phyloP scores from a whole-genome alignment of 768 basidiomycete species.

The Tylopilus balloui region DNA sequence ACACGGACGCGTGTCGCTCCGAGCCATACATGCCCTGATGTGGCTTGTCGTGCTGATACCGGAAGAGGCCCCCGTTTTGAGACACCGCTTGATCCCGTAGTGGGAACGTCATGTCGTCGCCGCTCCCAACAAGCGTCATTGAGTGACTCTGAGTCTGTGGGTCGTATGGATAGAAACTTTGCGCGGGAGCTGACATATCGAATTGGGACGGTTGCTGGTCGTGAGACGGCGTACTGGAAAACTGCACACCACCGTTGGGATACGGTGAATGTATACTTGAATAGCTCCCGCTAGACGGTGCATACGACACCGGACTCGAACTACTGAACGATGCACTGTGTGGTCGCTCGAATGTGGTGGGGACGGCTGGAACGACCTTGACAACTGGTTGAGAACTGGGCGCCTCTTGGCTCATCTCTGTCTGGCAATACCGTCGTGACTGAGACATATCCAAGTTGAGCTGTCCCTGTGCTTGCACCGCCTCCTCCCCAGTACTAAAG shows the following conservation, averaged over 20 bases:
- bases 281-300: slow-evolving; percentile 23
- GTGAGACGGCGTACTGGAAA: slow-evolving; percentile 16
- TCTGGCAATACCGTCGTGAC: slow-evolving; percentile 11
- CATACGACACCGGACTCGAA: slow-evolving; percentile 26
- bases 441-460: slow-evolving; percentile 15
- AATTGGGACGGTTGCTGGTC: slow-evolving; percentile 21
- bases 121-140: slow-evolving; percentile 16
- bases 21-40: slow-evolving; percentile 21
- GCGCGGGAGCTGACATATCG: slow-evolving; percentile 17
- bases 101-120: slow-evolving; percentile 16
- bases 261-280: slow-evolving; percentile 26
- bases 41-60: slow-evolving; percentile 23
- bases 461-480: slow-evolving; percentile 8
- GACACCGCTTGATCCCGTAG: slow-evolving; percentile 16
- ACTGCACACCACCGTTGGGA: slow-evolving; percentile 16
- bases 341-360: slow-evolving; percentile 21
- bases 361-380: slow-evolving; percentile 4
- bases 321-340: slow-evolving; percentile 17
- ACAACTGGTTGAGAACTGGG: slow-evolving; percentile 6
- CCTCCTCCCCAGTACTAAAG: slow-evolving; percentile 20
- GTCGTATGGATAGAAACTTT: slow-evolving; percentile 22
- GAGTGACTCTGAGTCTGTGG: slow-evolving; percentile 12
- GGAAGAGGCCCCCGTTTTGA: slow-evolving; percentile 16
- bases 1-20: slow-evolving; percentile 20
- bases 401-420: slow-evolving; percentile 12